A percentile compares a stretch with the other conserved stretches of the same genome.
These are phyloP conservation scores for Lasiosphaeria miniovina DNA, from an alignment of 495 filamentous ascomycete genomes.

Conservation along the genomic window DNA sequence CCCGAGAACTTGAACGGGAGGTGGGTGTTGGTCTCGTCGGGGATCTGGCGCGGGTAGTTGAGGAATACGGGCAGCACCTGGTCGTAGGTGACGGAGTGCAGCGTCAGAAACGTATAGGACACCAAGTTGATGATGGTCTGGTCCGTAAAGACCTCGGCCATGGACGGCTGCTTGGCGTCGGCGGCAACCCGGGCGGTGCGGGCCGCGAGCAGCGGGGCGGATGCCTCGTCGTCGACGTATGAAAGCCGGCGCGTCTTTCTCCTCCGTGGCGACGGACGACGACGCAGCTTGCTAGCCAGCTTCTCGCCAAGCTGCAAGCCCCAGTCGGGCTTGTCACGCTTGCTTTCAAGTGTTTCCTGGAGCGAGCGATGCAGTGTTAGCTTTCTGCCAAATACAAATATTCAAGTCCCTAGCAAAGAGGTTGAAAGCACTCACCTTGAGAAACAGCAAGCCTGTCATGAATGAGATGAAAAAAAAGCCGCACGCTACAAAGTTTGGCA, in stretches of 20 bases:
- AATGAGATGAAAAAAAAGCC: slow-evolving; percentile 72
- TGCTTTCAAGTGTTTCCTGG: slow-evolving; percentile 71
- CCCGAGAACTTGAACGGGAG: slow-evolving; percentile 77
- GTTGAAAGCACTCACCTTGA: slow-evolving; percentile 44
- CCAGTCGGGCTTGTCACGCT: slow-evolving; percentile 61
- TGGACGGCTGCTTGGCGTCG: slow-evolving; percentile 39
- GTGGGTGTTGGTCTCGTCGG: slow-evolving; percentile 52
- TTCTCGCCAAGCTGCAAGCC: slow-evolving; percentile 64
- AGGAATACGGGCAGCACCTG: slow-evolving; percentile 79
- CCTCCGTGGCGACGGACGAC: neutral
- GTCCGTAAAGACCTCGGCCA: slow-evolving; percentile 66
- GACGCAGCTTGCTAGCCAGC: slow-evolving; percentile 36
- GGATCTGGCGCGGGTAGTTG: slow-evolving; percentile 57
- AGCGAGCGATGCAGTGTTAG: slow-evolving; percentile 8
- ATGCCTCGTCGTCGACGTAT: slow-evolving; percentile 42
- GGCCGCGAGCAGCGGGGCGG: slow-evolving; percentile 39
- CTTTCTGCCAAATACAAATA: no score
- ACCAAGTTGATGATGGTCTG: slow-evolving; percentile 76
- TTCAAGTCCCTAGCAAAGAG: neutral
- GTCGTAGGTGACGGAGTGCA: slow-evolving; percentile 76
- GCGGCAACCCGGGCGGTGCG: slow-evolving; percentile 13
- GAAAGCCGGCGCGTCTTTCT: slow-evolving; percentile 37
- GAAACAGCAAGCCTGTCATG: slow-evolving; percentile 64
- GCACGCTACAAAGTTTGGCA: slow-evolving; percentile 78
- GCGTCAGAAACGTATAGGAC: slow-evolving; percentile 69